Base-by-base conservation (phyloP, 495 filamentous ascomycete species). In the Staphylotrichum tortipilum region DNA sequence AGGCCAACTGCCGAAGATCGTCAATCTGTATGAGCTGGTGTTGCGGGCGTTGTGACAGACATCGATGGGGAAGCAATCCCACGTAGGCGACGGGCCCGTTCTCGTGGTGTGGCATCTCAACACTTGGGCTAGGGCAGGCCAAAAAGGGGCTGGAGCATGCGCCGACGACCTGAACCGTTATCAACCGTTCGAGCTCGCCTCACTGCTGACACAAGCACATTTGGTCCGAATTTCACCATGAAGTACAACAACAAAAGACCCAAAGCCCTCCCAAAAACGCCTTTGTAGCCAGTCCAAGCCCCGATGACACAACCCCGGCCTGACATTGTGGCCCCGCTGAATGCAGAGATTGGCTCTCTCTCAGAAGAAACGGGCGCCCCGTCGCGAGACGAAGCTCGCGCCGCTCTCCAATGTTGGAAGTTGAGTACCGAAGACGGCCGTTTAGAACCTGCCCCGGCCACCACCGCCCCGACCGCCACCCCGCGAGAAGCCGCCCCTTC, bases 231-330 rank as follows among this genome's bases (percentile, higher is more conserved):
- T 46, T 50, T 41, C 43, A 47, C 47, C 41, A 19, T 23, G 26
- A 58, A 54, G 24, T 41, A 53, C 24, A 51, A 24, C 34, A 61
- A 44, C 36, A 53, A 57, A 41, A 47, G 31, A 52, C 48, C 60
- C 56, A 46, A 58, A 47, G 17, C 57, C 60, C 44, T 52, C 34
- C 44, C 50, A 30, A 45, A 45, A 63, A 63, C 61, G 58, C 61
- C 60, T 38, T 35, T 58, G 43, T 50, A 56, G 57, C 57, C 56
- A 62, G 56, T 52, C 54, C 59, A 59, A 46, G 30, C 39, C 44
- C 26, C 47, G 43, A 26, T 55, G 44, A 56, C 54, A 60, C n/a
- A n/a, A 58, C 40, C 55, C 54, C 52, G 29, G 39, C 24, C 49
- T 44, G 31, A 48, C 42, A 28, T 40, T 44, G 52, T 44, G 37